A percentile compares a stretch with the other conserved stretches of the same genome.
Evolutionary conservation across 305 asterid genomes (phyloP).

Genomic region (Euphrasia arctica): DNA sequence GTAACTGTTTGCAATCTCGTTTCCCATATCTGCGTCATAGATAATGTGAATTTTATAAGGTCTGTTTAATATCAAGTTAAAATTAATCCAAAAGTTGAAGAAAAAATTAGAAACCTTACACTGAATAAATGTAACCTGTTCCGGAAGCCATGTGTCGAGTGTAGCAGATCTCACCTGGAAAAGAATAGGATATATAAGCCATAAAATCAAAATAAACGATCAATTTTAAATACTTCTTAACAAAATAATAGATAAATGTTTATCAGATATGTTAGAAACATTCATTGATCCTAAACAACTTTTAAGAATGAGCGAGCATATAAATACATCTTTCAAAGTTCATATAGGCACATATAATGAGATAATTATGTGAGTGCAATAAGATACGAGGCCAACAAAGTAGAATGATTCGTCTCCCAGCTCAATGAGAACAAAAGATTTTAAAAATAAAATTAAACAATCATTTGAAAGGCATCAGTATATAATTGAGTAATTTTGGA

Average conservation of each 20-base stretch:
- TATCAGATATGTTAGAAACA: background rate
- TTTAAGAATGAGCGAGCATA: conserved; percentile 10
- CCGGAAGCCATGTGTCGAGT: conserved; percentile 95
- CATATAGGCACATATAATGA: background rate
- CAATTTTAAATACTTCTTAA: background rate
- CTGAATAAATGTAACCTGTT: conserved; percentile 81
- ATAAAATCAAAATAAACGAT: conserved; percentile 7
- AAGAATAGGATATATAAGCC: conserved; percentile 17
- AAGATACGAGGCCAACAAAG: background rate
- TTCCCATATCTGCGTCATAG: conserved; percentile 64
- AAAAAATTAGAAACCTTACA: conserved; percentile 41
- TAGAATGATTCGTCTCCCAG: background rate
- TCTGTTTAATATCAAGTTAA: conserved; percentile 7
- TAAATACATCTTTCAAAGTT: background rate
- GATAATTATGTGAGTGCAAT: background rate
- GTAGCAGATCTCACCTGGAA: conserved; percentile 87
- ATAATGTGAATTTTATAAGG: conserved; percentile 11
- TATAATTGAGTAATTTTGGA: background rate
- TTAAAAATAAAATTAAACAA: background rate
- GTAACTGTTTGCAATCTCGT: conserved; percentile 75
- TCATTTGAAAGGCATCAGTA: no score
- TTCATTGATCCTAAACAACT: background rate
- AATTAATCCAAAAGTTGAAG: conserved; percentile 9
- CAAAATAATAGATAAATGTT: background rate
- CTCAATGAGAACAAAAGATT: background rate